These are phyloP conservation scores for Melanogaster broomeanus DNA, from an alignment of 768 basidiomycete genomes.

Conservation along the genomic window DNA sequence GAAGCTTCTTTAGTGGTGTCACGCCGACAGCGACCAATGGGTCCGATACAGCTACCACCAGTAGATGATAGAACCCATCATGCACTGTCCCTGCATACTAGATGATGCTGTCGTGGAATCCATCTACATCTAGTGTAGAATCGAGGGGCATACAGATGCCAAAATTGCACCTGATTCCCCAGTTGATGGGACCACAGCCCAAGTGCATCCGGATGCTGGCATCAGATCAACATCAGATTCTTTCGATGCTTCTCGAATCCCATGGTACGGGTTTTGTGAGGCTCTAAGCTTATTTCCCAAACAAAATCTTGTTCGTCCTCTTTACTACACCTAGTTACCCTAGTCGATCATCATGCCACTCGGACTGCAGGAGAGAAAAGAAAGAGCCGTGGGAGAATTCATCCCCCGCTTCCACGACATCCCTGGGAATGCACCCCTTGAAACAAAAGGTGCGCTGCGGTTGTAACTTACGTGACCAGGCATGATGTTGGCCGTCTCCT, in stretches of 20 bases:
- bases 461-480: not conserved
- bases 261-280: no score
- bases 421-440: constrained; percentile 20
- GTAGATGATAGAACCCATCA: constrained; percentile 12
- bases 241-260: no score
- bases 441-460: constrained; percentile 21
- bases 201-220: no score
- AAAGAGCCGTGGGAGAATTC: constrained; percentile 1
- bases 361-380: not conserved
- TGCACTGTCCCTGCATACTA: not conserved
- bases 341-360: not conserved
- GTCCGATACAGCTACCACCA: not conserved
- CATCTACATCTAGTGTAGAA: constrained; percentile 3
- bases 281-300: no score
- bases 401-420: not conserved
- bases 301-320: no score
- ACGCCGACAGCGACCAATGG: constrained; percentile 17
- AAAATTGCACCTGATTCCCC: not conserved
- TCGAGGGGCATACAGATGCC: not conserved
- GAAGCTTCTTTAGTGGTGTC: constrained; percentile 42
- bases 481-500: constrained; percentile 10
- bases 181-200: not conserved
- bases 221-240: no score
- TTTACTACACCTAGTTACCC: no score
- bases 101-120: constrained; percentile 8